phyloP scores from a whole-genome alignment of 2,329 filamentous ascomycete genomes.

The Fusarium nelsonii region DNA sequence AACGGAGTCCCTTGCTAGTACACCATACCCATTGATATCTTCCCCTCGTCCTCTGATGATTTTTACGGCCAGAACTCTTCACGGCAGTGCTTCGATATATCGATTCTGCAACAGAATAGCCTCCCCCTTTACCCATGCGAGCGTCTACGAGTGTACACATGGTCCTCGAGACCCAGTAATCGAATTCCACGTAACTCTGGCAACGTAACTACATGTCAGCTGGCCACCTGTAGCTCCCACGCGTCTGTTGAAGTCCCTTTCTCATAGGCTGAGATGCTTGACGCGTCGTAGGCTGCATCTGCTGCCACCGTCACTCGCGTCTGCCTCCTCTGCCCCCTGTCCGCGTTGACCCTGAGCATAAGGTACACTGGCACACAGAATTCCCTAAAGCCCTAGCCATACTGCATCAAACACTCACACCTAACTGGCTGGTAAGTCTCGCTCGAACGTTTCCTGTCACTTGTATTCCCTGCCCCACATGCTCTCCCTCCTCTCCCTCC shows the following conservation, averaged over 20 bases:
- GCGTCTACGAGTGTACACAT: neutral
- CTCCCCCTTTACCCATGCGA: neutral
- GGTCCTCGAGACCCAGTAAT: neutral
- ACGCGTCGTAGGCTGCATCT: conserved; percentile 5
- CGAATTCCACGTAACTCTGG: neutral
- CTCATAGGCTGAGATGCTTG: neutral
- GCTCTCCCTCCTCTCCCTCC: neutral
- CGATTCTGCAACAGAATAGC: neutral
- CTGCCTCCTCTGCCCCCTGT: conserved; percentile 1
- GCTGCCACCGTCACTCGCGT: conserved; percentile 3
- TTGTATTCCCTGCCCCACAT: neutral
- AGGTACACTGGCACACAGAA: too few species aligned
- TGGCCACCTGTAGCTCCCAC: neutral
- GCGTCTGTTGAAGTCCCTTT: neutral
- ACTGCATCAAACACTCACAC: neutral
- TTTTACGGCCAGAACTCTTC: neutral
- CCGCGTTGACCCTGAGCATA: neutral
- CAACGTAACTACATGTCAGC: neutral
- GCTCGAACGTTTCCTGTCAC: too few species aligned
- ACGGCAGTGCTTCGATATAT: neutral
- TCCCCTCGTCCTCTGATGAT: neutral
- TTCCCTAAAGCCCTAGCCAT: neutral
- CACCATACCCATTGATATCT: neutral
- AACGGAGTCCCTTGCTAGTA: neutral
- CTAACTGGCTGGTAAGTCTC: too few species aligned